These are phyloP conservation scores for Ogataea saltuana DNA, from an alignment of 805 yeast species.

Conservation along the genomic window DNA sequence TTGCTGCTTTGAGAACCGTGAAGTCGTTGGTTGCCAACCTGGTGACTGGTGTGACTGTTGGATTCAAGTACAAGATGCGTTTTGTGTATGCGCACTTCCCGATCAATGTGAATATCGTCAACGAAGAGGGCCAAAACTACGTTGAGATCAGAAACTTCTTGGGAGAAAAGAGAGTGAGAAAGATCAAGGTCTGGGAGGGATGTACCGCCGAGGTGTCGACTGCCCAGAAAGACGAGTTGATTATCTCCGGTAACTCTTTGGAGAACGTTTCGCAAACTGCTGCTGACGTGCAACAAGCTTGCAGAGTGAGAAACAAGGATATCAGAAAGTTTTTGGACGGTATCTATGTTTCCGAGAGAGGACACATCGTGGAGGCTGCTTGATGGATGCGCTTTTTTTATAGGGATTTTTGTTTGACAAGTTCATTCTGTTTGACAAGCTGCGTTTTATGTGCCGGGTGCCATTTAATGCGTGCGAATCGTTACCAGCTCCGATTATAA, in stretches of 20 bases:
- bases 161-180: constrained; percentile 98
- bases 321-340: constrained; percentile 99
- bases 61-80: constrained; percentile 99
- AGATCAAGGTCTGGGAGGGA: constrained; percentile 83
- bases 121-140: constrained; percentile 67
- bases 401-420: constrained; percentile 13
- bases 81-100: constrained; percentile 99
- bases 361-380: constrained; percentile 64
- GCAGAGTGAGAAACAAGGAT: constrained; percentile 99
- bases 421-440: constrained; percentile 8
- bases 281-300: constrained; percentile 96
- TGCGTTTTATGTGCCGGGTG: constrained; percentile 31
- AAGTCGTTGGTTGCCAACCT: constrained; percentile 91
- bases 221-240: constrained; percentile 90
- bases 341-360: constrained; percentile 97
- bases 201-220: constrained; percentile 81
- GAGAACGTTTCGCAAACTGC: constrained; percentile 98
- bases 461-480: constrained; percentile 35
- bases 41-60: constrained; percentile 98
- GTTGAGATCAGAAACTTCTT: constrained; percentile 99
- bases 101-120: constrained; percentile 92
- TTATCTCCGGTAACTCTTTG: constrained; percentile 91
- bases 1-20: constrained; percentile 98
- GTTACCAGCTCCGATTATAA: constrained; percentile 34
- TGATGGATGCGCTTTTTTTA: constrained; percentile 6